Conservation (phyloP, 345 rosid genomes). For the Camelina hispida region DNA sequence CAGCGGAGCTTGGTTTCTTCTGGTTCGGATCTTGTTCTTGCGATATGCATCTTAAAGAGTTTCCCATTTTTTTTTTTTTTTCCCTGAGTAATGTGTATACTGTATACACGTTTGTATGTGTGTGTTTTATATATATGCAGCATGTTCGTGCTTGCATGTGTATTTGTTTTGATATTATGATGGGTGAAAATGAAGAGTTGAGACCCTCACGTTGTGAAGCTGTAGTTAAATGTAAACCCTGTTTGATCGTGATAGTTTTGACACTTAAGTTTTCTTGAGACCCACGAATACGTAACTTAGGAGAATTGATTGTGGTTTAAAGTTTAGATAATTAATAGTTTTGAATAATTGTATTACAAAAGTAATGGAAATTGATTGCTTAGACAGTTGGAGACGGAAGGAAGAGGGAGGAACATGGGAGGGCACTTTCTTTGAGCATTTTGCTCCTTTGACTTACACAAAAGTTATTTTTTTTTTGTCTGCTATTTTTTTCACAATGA, state of each 20-base stretch:
- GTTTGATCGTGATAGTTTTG: conserved; percentile 32
- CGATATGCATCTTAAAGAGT: conserved; percentile 47
- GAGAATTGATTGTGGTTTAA: neutral
- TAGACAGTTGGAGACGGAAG: conserved; percentile 25
- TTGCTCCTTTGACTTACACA: conserved; percentile 40
- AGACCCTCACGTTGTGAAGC: conserved; percentile 46
- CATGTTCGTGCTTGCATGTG: conserved; percentile 45
- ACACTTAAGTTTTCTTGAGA: conserved; percentile 20
- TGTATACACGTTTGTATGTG: conserved; percentile 32
- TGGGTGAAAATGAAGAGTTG: conserved; percentile 42
- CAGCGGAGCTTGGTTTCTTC: conserved; percentile 39
- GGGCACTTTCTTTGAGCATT: conserved; percentile 41
- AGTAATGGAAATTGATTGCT: conserved; percentile 15
- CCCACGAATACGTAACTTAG: neutral
- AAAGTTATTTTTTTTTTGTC: neutral
- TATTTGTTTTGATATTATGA: conserved; percentile 10
- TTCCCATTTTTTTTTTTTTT: conserved; percentile 38
- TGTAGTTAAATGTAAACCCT: conserved; percentile 23
- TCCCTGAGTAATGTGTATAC: conserved; percentile 19
- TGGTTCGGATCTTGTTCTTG: conserved; percentile 48
- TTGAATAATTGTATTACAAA: neutral
- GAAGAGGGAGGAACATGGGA: conserved; percentile 46
- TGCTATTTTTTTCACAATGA: conserved; percentile 9
- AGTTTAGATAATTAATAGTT: neutral
- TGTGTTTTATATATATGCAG: conserved; percentile 30